Evolutionary conservation across 192 early-diverging fungal species (phyloP).

Genomic region (Borealophlyctis nickersoniae): DNA sequence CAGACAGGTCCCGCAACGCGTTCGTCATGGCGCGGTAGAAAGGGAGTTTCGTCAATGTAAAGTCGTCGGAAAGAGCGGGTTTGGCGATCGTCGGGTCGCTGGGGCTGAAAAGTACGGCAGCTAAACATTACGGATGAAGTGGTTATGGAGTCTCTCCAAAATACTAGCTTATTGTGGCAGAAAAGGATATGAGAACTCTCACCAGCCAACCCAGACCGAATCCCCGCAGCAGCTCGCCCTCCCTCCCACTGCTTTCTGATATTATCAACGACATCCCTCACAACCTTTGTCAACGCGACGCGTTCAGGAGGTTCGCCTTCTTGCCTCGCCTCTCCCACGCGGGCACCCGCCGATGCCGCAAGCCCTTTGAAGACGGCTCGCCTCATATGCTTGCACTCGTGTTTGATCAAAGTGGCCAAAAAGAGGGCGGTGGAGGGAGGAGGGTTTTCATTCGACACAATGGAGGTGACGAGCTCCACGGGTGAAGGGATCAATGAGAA

Average conservation of each 20-base stretch:
- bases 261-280: constrained; percentile 3
- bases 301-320: background rate
- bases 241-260: constrained; percentile 17
- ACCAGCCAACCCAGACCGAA: constrained; percentile 20
- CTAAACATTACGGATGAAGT: too few species aligned
- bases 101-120: too few species aligned
- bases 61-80: too few species aligned
- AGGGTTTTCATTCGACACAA: background rate
- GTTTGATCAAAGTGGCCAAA: constrained; percentile 19
- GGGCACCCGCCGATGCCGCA: constrained; percentile 13
- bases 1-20: constrained; percentile 19
- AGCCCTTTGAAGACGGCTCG: constrained; percentile 31
- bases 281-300: background rate
- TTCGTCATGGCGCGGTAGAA: constrained; percentile 12
- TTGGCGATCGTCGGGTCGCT: too few species aligned
- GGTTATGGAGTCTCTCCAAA: too few species aligned
- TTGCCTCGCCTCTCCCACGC: background rate
- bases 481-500: constrained; percentile 12
- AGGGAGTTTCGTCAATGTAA: constrained; percentile 1
- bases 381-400: constrained; percentile 28
- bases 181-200: background rate
- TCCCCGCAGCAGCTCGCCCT: constrained; percentile 14
- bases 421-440: background rate
- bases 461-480: constrained; percentile 10
- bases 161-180: background rate